phyloP scores from a whole-genome alignment of 305 asterid species.

The Plantago lanceolata region DNA sequence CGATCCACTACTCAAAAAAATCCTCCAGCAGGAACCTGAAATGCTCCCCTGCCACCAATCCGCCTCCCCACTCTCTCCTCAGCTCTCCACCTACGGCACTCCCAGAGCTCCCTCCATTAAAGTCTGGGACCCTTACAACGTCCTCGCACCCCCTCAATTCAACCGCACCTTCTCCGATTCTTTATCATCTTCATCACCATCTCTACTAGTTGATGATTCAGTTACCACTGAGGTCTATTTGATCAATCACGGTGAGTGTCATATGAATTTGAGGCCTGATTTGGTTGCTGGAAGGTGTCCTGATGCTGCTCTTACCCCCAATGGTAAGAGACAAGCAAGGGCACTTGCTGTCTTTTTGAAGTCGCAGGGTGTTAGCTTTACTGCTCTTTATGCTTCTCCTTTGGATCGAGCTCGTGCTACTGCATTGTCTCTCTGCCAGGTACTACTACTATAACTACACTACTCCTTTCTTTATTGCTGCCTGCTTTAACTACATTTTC shows the following conservation, averaged over 20 bases:
- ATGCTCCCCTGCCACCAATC: slow-evolving; percentile 93
- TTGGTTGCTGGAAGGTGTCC: slow-evolving; percentile 83
- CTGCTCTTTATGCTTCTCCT: slow-evolving; percentile 65
- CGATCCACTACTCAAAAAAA: slow-evolving; percentile 47
- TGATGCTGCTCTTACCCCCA: slow-evolving; percentile 79
- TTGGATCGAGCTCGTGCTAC: slow-evolving; percentile 90
- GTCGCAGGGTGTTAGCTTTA: slow-evolving; percentile 78
- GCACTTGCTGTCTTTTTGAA: slow-evolving; percentile 82
- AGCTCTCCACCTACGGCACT: slow-evolving; percentile 77
- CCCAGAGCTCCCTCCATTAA: slow-evolving; percentile 89
- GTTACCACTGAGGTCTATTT: slow-evolving; percentile 52
- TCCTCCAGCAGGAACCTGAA: slow-evolving; percentile 92
- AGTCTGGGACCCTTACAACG: slow-evolving; percentile 96
- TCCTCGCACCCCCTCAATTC: slow-evolving; percentile 64
- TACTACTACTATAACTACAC: slow-evolving; percentile 21
- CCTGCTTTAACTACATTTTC: no score
- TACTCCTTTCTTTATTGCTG: no score
- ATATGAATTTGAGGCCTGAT: slow-evolving; percentile 85
- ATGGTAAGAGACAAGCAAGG: slow-evolving; percentile 87
- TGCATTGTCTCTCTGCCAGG: slow-evolving; percentile 79
- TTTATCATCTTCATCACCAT: neutral
- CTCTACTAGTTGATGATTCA: neutral
- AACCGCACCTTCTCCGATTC: slow-evolving; percentile 25
- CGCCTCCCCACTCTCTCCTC: slow-evolving; percentile 93
- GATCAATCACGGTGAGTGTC: slow-evolving; percentile 88